Conservation (phyloP, 805 yeast species). For the Yarrowia sp. region DNA sequence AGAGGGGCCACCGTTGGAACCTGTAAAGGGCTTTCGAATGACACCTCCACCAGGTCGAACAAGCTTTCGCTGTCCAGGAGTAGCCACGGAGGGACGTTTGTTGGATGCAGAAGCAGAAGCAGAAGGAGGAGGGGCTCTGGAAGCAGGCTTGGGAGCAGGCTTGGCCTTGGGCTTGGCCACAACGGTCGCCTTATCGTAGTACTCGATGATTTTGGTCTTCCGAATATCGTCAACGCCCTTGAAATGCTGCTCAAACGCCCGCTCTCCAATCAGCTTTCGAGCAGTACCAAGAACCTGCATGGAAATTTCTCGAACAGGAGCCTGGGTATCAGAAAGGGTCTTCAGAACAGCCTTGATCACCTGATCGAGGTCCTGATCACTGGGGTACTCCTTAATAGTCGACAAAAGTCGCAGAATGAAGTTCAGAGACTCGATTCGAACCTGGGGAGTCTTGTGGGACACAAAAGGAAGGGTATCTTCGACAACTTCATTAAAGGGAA, state of each 20-base stretch:
- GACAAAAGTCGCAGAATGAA: slow-evolving; percentile 70
- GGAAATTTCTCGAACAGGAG: slow-evolving; percentile 79
- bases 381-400: slow-evolving; percentile 58
- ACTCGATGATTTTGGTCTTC: slow-evolving; percentile 69
- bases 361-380: slow-evolving; percentile 59
- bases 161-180: slow-evolving; percentile 53
- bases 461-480: slow-evolving; percentile 66
- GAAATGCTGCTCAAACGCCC: slow-evolving; percentile 64
- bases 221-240: slow-evolving; percentile 81
- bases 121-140: slow-evolving; percentile 40
- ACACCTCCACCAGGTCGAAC: slow-evolving; percentile 19
- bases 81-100: slow-evolving; percentile 35
- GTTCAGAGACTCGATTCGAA: slow-evolving; percentile 72
- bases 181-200: slow-evolving; percentile 62
- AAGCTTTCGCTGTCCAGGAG: slow-evolving; percentile 28
- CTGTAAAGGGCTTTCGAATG: slow-evolving; percentile 1
- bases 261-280: slow-evolving; percentile 81
- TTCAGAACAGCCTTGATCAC: slow-evolving; percentile 65
- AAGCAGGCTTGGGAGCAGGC: slow-evolving; percentile 45
- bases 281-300: slow-evolving; percentile 80
- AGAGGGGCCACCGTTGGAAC: slow-evolving; percentile 7
- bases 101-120: slow-evolving; percentile 40
- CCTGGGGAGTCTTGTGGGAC: slow-evolving; percentile 83
- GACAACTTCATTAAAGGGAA: slow-evolving; percentile 59
- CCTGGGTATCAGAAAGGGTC: slow-evolving; percentile 81